These are phyloP conservation scores for Aureoboletus auriporus DNA, from an alignment of 768 basidiomycete genomes.

Conservation along the genomic window DNA sequence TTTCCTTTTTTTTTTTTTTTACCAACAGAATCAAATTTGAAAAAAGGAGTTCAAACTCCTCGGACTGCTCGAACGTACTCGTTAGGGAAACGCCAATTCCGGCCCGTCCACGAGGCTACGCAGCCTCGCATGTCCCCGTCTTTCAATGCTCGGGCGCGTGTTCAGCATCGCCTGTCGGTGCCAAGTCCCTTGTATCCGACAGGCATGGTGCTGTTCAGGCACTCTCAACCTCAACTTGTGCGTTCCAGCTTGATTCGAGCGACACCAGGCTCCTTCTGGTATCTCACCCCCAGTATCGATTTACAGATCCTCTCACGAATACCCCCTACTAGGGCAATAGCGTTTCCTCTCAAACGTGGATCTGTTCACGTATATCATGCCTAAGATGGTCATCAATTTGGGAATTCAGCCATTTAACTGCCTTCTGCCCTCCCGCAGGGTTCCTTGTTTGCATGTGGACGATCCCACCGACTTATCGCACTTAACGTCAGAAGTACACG, in stretches of 20 bases:
- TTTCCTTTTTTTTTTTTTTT: too few species aligned
- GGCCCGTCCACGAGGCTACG: not conserved
- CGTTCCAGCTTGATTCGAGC: conserved; percentile 5
- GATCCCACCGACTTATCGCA: conserved; percentile 10
- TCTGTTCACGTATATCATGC: conserved; percentile 9
- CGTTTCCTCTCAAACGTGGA: not conserved
- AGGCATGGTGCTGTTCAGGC: conserved; percentile 19
- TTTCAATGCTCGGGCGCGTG: not conserved
- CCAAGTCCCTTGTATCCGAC: conserved; percentile 1
- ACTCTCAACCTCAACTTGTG: not conserved
- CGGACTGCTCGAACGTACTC: conserved; percentile 8
- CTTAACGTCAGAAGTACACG: conserved; percentile 18
- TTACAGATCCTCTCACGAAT: conserved; percentile 26
- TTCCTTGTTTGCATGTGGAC: conserved; percentile 5
- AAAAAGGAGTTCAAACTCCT: conserved; percentile 21
- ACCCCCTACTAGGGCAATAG: conserved; percentile 1
- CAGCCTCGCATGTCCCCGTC: not conserved
- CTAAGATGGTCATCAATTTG: conserved; percentile 13
- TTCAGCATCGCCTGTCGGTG: too few species aligned
- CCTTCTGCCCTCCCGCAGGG: conserved; percentile 1
- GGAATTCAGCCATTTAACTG: conserved; percentile 12
- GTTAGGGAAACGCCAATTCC: not conserved
- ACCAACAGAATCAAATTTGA: too few species aligned
- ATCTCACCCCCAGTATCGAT: conserved; percentile 9
- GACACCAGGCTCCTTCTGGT: conserved; percentile 4